Evolutionary conservation across 2,329 filamentous ascomycete genomes (phyloP).

Genomic region (Macrophomina tecta): DNA sequence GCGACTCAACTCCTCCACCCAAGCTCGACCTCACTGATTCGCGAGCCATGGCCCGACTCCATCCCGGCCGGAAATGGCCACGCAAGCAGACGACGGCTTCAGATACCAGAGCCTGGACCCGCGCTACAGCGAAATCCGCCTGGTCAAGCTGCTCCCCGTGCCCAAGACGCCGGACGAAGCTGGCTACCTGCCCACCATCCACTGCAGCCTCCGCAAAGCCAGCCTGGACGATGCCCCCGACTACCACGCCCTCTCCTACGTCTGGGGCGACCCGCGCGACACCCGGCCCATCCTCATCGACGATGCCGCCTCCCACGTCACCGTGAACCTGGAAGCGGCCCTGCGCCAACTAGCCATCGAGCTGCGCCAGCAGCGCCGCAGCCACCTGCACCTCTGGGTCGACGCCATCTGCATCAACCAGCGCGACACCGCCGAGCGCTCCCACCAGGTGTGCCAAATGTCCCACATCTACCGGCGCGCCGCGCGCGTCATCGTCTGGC

Average conservation of each 20-base stretch:
- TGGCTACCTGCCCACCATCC: slow-evolving; percentile 21
- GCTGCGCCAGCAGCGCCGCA: slow-evolving; percentile 11
- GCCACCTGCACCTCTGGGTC: slow-evolving; percentile 28
- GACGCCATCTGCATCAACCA: slow-evolving; percentile 33
- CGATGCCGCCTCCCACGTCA: slow-evolving; percentile 25
- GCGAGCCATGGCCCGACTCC: no score
- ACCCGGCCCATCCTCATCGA: slow-evolving; percentile 28
- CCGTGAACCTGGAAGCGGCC: slow-evolving; percentile 29
- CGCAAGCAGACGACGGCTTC: slow-evolving; percentile 8
- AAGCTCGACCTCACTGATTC: no score
- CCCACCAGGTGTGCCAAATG: slow-evolving; percentile 28
- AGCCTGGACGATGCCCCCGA: slow-evolving; percentile 20
- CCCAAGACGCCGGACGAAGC: slow-evolving; percentile 22
- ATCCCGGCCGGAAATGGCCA: background rate
- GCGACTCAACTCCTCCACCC: no score
- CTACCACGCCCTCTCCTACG: slow-evolving; percentile 31
- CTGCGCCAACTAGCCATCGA: slow-evolving; percentile 20
- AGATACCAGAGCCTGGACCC: slow-evolving; percentile 4
- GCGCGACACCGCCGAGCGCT: slow-evolving; percentile 27
- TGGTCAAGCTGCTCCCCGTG: slow-evolving; percentile 26
- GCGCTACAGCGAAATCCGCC: slow-evolving; percentile 26
- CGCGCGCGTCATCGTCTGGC: slow-evolving; percentile 28
- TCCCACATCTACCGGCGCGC: slow-evolving; percentile 28
- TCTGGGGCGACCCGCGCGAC: slow-evolving; percentile 29
- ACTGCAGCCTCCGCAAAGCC: slow-evolving; percentile 27